A percentile compares a stretch with the other conserved stretches of the same genome.
These are phyloP conservation scores for Kodamaea sp. DNA, from an alignment of 1,139 yeast species.

Conservation along the genomic window DNA sequence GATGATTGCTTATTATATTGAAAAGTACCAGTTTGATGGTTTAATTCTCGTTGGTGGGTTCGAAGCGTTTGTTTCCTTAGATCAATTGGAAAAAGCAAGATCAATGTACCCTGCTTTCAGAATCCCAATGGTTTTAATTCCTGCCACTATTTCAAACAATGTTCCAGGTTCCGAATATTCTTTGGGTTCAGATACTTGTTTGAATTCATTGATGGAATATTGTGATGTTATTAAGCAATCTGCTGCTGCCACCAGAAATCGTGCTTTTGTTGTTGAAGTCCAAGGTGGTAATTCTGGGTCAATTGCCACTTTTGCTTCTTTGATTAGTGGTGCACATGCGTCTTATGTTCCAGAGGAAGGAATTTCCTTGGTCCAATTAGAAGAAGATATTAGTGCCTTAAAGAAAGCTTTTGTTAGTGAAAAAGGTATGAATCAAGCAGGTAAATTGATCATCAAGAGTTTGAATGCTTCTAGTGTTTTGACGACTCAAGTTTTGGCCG, in stretches of 20 bases:
- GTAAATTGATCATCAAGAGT: slow-evolving; percentile 67
- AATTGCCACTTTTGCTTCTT: slow-evolving; percentile 83
- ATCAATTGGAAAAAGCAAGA: slow-evolving; percentile 74
- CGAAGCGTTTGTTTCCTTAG: slow-evolving; percentile 83
- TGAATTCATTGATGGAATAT: slow-evolving; percentile 83
- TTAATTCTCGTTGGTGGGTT: slow-evolving; percentile 91
- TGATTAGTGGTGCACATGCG: slow-evolving; percentile 89
- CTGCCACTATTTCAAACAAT: slow-evolving; percentile 95
- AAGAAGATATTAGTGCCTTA: slow-evolving; percentile 71
- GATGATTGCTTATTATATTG: slow-evolving; percentile 84
- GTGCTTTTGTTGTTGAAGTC: slow-evolving; percentile 94
- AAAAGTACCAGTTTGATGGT: slow-evolving; percentile 80
- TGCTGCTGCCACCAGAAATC: slow-evolving; percentile 90
- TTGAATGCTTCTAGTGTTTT: slow-evolving; percentile 68
- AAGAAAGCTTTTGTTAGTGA: slow-evolving; percentile 67
- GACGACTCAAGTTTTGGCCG: slow-evolving; percentile 63
- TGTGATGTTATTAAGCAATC: slow-evolving; percentile 95
- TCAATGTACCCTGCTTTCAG: slow-evolving; percentile 79
- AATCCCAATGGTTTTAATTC: slow-evolving; percentile 89
- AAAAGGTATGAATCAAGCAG: slow-evolving; percentile 77
- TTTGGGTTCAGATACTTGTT: slow-evolving; percentile 89
- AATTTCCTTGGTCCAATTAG: slow-evolving; percentile 65
- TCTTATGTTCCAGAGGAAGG: slow-evolving; percentile 92
- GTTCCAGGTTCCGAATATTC: slow-evolving; percentile 98
- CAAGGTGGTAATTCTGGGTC: slow-evolving; percentile 97